Conservation (phyloP, 2,329 filamentous ascomycete species). For the Calonectria pseudoturangicola region DNA sequence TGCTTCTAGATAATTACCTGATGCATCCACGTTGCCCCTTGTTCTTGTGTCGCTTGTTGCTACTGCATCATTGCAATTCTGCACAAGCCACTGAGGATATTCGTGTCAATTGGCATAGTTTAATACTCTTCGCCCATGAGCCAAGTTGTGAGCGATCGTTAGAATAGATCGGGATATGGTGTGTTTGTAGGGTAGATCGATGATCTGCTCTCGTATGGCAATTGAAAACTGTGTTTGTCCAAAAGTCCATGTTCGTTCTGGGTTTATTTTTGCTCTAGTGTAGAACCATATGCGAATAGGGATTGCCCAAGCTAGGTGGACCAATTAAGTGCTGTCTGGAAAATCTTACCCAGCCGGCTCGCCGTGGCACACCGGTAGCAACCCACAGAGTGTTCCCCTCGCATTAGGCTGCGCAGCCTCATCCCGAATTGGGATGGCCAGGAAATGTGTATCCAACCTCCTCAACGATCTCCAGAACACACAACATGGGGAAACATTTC, state of each 20-base stretch:
- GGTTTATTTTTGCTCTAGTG: too few relatives aligned
- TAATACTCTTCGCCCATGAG: too few relatives aligned
- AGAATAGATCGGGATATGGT: background rate
- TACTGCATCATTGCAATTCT: background rate
- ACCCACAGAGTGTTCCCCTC: slow-evolving; percentile 2
- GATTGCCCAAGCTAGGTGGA: too few relatives aligned
- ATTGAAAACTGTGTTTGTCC: background rate
- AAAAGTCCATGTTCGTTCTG: background rate
- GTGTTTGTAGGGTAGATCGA: background rate
- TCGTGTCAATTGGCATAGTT: background rate
- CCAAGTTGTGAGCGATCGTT: too few relatives aligned
- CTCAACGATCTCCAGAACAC: slow-evolving; percentile 18
- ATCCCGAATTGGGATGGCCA: slow-evolving; percentile 28
- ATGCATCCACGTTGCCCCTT: background rate
- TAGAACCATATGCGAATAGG: background rate
- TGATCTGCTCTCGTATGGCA: background rate
- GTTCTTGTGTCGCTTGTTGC: background rate
- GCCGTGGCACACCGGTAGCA: slow-evolving; percentile 4
- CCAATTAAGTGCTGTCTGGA: background rate
- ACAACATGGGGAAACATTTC: slow-evolving; percentile 27
- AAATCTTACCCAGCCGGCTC: slow-evolving; percentile 31
- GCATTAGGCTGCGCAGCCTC: slow-evolving; percentile 7
- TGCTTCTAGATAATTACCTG: background rate
- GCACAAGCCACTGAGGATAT: background rate
- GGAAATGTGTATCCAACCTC: slow-evolving; percentile 38